phyloP scores from a whole-genome alignment of 2,329 filamentous ascomycete species.

The Helminthosporium solani region DNA sequence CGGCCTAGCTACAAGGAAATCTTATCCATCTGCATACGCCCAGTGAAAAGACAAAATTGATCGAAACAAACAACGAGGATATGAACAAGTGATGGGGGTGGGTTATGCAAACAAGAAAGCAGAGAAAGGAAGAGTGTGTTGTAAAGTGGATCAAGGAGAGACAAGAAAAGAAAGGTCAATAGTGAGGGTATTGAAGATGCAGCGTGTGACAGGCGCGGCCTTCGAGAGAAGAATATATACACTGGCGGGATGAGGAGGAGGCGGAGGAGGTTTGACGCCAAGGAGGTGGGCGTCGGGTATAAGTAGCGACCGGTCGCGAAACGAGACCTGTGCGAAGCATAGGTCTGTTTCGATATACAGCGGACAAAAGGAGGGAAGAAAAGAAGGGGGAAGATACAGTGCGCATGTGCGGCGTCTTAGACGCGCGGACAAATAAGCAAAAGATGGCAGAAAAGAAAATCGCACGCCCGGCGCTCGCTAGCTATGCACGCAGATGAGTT shows the following conservation, averaged over 20 bases:
- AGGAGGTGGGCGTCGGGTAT: conserved; percentile 34
- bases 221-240: conserved; percentile 8
- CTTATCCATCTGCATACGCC: conserved; percentile 10
- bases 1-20: conserved; percentile 1
- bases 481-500: conserved; percentile 15
- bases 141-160: conserved; percentile 6
- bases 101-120: conserved; percentile 10
- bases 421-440: conserved; percentile 10
- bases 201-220: not conserved
- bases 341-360: conserved; percentile 5
- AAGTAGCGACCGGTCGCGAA: conserved; percentile 38
- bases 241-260: conserved; percentile 1
- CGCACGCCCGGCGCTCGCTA: conserved; percentile 20
- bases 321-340: conserved; percentile 15
- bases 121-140: conserved; percentile 1
- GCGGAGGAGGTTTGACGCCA: conserved; percentile 9
- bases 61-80: not conserved
- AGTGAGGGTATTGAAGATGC: not conserved
- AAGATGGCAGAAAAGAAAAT: conserved; percentile 12
- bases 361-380: conserved; percentile 11
- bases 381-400: conserved; percentile 8
- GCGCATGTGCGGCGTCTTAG: conserved; percentile 8
- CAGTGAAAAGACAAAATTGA: conserved; percentile 1
- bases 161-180: conserved; percentile 3
- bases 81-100: conserved; percentile 4